Base-by-base conservation (phyloP, 305 asterid species). In the Fraxinus nigra region DNA sequence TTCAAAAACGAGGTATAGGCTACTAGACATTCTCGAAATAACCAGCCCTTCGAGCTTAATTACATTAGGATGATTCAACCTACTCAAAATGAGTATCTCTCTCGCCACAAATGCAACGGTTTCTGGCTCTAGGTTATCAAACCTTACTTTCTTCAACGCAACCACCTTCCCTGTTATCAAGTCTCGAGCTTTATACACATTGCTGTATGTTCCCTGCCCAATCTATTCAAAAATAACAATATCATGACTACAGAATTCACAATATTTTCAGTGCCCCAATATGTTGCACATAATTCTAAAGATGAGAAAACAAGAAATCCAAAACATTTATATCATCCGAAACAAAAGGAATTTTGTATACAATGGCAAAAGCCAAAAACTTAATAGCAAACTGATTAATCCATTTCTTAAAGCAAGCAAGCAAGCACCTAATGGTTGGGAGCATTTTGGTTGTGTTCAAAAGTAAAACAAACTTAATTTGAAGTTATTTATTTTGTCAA, bases 191-290 rank as follows among this genome's bases (percentile, higher is more conserved):
- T 92, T 94, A 80, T 94, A 94, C 79, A 94, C 98, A 81, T 94
- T 93, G 92, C 98, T 94, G 73, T 94, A 94, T 16, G 98, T 94
- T 79, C 98, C 97, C 84, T 95, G 99, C 84, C 98, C 98, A 87
- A 94, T 94, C 98, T 94, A 88, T 78, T 78, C 78, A 63, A 48
- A 73, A 43, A 63, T 37, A 24, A 61, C 7, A 61, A 61, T 18
- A 61, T 61, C 8, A 61, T 61, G 32, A 61, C 13, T 14, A 14
- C 59, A 48, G 59, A 48, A 14, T 48, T 14, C 6, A 48, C 59
- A 48, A 48, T 48, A 48, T 48, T 48, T 48, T 48, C 59, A 14
- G 59, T 14, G 59, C 18, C 59, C 18, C 59, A 48, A 48, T 48
- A 48, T 48, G 59, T 48, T 48, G 56, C 18, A 5, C 56, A 46